Conservation (phyloP, 2,329 filamentous ascomycete genomes). For the Aspergillus thermomutatus region DNA sequence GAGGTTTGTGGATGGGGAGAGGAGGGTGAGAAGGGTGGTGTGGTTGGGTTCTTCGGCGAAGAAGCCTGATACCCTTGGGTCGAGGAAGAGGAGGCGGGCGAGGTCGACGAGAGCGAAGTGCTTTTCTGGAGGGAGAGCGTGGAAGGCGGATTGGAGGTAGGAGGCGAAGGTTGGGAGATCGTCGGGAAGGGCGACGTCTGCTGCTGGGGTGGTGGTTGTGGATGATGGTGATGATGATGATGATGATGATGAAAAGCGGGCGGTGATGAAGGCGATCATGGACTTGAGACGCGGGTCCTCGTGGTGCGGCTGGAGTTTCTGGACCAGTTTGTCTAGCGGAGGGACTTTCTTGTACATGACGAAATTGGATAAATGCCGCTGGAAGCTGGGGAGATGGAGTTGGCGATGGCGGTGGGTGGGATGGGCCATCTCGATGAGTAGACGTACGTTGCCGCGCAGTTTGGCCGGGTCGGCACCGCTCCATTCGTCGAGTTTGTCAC, state of each 20-base stretch:
- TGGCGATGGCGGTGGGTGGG: conserved; percentile 72
- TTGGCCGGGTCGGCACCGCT: conserved; percentile 67
- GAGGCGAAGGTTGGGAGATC: conserved; percentile 63
- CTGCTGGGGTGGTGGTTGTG: conserved; percentile 55
- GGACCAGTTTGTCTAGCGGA: conserved; percentile 74
- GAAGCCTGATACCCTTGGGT: conserved; percentile 74
- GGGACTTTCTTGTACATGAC: conserved; percentile 75
- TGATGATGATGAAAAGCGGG: conserved; percentile 50
- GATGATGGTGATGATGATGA: conserved; percentile 62
- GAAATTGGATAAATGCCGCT: conserved; percentile 61
- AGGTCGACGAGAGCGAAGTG: conserved; percentile 86
- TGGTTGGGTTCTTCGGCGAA: conserved; percentile 73
- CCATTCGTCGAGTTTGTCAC: conserved; percentile 76
- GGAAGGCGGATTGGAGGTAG: conserved; percentile 57
- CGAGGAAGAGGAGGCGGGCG: conserved; percentile 71
- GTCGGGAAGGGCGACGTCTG: conserved; percentile 68
- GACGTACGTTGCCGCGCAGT: conserved; percentile 67
- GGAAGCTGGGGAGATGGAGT: conserved; percentile 67
- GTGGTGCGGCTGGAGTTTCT: conserved; percentile 68
- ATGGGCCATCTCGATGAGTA: conserved; percentile 71
- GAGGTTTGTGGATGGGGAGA: conserved; percentile 46
- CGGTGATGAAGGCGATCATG: conserved; percentile 69
- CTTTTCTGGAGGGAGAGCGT: conserved; percentile 57
- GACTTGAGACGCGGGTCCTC: conserved; percentile 58
- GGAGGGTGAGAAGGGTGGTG: conserved; percentile 59